phyloP scores from a whole-genome alignment of 345 rosid genomes.

The Gossypium herbaceum region DNA sequence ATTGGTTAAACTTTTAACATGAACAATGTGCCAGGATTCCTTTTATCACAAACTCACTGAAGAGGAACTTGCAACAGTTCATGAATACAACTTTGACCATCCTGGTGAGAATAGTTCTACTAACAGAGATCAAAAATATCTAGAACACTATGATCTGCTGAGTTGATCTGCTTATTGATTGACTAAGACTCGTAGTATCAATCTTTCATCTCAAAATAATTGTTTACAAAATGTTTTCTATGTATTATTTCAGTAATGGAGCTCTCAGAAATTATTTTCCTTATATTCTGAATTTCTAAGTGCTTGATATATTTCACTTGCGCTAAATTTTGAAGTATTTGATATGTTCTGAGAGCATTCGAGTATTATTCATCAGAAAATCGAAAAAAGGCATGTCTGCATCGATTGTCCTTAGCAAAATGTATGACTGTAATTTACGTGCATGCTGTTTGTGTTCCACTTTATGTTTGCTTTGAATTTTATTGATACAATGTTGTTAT shows the following conservation, averaged over 20 bases:
- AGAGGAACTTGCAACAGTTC: slow-evolving; percentile 79
- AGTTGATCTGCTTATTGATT: not conserved
- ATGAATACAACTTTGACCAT: slow-evolving; percentile 98
- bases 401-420: not conserved
- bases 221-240: not conserved
- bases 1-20: slow-evolving; percentile 17
- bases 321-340: not conserved
- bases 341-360: not conserved
- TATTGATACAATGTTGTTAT: slow-evolving; percentile 21
- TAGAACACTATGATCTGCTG: not conserved
- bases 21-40: slow-evolving; percentile 79
- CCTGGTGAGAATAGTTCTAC: slow-evolving; percentile 70
- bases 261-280: slow-evolving; percentile 1
- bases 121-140: slow-evolving; percentile 1
- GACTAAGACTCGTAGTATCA: not conserved
- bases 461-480: slow-evolving; percentile 1
- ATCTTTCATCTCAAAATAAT: not conserved
- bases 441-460: not conserved
- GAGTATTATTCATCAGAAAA: not conserved
- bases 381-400: not conserved
- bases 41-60: slow-evolving; percentile 86
- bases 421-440: not conserved
- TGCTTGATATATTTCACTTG: not conserved
- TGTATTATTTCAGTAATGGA: not conserved
- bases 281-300: not conserved